Percentiles rank a stretch among this genome's conserved stretches.
These are phyloP conservation scores for Gentiana macrophylla DNA, from an alignment of 257 asterid genomes.

Conservation along the genomic window DNA sequence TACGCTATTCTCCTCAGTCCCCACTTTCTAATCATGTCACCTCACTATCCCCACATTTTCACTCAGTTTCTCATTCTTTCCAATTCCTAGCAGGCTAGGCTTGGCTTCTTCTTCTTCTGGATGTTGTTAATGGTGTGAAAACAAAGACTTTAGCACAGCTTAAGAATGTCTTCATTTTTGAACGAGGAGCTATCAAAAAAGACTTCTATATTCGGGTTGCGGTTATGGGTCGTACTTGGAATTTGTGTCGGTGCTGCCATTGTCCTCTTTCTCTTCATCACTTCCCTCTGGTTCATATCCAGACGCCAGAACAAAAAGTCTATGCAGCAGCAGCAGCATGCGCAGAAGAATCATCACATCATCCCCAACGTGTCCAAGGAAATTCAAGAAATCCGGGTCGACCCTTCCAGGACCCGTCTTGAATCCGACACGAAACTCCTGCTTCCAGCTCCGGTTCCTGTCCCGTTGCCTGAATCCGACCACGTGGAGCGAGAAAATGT, in stretches of 20 bases:
- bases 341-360: slow-evolving; percentile 18
- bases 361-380: slow-evolving; percentile 65
- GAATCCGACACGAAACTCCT: slow-evolving; percentile 21
- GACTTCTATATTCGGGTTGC: slow-evolving; percentile 72
- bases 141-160: background rate
- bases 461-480: slow-evolving; percentile 33
- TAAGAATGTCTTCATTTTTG: slow-evolving; percentile 22
- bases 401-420: slow-evolving; percentile 31
- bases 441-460: slow-evolving; percentile 26
- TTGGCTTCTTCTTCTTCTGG: slow-evolving; percentile 6
- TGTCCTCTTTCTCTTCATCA: slow-evolving; percentile 51
- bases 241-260: slow-evolving; percentile 80
- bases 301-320: slow-evolving; percentile 26
- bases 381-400: slow-evolving; percentile 61
- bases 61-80: slow-evolving; percentile 6
- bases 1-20: slow-evolving; percentile 7
- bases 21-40: slow-evolving; percentile 11
- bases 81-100: slow-evolving; percentile 1
- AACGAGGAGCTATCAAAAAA: slow-evolving; percentile 48
- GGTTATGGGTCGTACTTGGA: slow-evolving; percentile 71
- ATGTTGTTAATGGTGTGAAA: slow-evolving; percentile 9
- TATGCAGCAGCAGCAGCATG: slow-evolving; percentile 14
- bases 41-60: slow-evolving; percentile 8
- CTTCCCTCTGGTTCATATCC: slow-evolving; percentile 71
- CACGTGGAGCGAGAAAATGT: slow-evolving; percentile 17